Base-by-base conservation (phyloP, 257 asterid species). In the Solanum clarkiae region DNA sequence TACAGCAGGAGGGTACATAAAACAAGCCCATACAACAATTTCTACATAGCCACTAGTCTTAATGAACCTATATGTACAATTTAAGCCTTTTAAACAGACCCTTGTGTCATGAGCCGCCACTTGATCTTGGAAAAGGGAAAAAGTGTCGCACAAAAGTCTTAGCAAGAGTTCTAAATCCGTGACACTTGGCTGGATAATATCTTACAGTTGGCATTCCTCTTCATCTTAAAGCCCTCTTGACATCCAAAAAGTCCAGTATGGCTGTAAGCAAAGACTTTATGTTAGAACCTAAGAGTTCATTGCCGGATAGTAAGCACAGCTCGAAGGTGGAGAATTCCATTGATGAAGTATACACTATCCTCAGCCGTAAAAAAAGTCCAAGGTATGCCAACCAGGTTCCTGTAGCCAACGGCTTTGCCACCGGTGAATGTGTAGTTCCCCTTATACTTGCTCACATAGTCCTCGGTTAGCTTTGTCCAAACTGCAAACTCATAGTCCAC, bases 401-500 rank as follows among this genome's bases (percentile, higher is more conserved):
- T 84, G 53, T 53, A 85, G 10, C 87, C 87, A 55, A 66, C 72
- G 32, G 72, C 85, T 68, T 80, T 85, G 71, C 85, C 87, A 12
- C 81, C 81, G 3, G 80, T 85, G 80, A 85, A 80, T 13, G 66
- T 80, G 81, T 85, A 80, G 70, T 65, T 85, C 74, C 87, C 87
- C 69, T 68, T 80, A 22, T 66, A 85, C 16, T 65, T 80, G 85
- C 85, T 85, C 81, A 36, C 63, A 20, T 75, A 80, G 8, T 54
- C 81, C 71, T 80, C 85, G 2, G 81, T 51, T 22, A 80, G 80
- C 60, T 53, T 80, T 20, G 80, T 79, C 54, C 85, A 54, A 24
- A 57, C 85, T 63, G 85, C 80, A 80, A 85, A 85, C 62, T 85
- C 85, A 53, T 80, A 85, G 75, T 85, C 87, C 18, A 85, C 81